These are phyloP conservation scores for Trifolium subterraneum DNA, from an alignment of 306 rosid genomes.

Conservation along the genomic window DNA sequence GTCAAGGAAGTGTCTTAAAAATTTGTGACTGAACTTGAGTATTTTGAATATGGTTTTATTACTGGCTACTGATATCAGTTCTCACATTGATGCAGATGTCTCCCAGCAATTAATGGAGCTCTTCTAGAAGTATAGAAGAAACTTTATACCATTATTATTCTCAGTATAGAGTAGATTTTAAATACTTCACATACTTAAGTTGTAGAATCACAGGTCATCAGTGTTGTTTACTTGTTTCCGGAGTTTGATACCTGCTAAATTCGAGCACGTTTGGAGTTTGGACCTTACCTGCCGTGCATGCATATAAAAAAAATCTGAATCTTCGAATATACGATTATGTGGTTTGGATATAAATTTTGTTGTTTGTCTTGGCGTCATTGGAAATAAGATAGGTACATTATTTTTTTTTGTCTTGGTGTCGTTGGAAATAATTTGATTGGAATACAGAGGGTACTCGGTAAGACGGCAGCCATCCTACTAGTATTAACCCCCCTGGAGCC, in stretches of 20 bases:
- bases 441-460: not conserved
- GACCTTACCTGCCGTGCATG: not conserved
- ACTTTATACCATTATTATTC: slow-evolving; percentile 28
- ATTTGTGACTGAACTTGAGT: slow-evolving; percentile 7
- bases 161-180: slow-evolving; percentile 35
- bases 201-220: slow-evolving; percentile 15
- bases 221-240: not conserved
- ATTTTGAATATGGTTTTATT: slow-evolving; percentile 10
- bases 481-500: not conserved
- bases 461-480: not conserved
- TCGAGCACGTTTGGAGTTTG: slow-evolving; percentile 7
- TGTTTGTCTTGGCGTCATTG: not conserved
- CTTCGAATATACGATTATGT: not conserved
- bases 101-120: slow-evolving; percentile 96
- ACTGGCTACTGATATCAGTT: slow-evolving; percentile 19
- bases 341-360: not conserved
- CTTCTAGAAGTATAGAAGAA: slow-evolving; percentile 47
- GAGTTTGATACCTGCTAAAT: slow-evolving; percentile 4
- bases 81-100: slow-evolving; percentile 73
- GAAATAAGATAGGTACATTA: not conserved
- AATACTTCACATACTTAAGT: slow-evolving; percentile 30
- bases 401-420: not conserved
- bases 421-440: not conserved
- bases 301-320: not conserved
- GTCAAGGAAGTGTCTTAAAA: not conserved